A percentile compares a stretch with the other conserved stretches of the same genome.
phyloP scores from a whole-genome alignment of 164 flowering plant species.

The Annona squamosa region DNA sequence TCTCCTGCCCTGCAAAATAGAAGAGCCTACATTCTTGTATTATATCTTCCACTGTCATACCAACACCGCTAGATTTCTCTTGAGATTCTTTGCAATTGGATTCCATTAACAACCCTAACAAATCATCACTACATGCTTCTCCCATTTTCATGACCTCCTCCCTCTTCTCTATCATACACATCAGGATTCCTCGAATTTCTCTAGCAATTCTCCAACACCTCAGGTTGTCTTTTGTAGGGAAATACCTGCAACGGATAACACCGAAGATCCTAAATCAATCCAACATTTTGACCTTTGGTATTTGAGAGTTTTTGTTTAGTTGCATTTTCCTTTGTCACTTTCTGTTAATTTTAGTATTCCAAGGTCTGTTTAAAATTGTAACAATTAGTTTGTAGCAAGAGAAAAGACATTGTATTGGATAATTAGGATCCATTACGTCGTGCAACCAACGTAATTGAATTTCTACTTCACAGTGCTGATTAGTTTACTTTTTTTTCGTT shows the following conservation, averaged over 20 bases:
- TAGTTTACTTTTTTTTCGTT: too few species aligned
- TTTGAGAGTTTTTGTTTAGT: neutral
- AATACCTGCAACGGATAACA: constrained; percentile 10
- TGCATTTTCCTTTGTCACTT: too few species aligned
- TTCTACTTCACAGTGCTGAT: too few species aligned
- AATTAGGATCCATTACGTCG: too few species aligned
- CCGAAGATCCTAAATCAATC: neutral
- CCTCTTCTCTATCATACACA: constrained; percentile 6
- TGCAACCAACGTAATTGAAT: too few species aligned
- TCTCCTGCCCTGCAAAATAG: constrained; percentile 42
- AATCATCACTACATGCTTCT: neutral
- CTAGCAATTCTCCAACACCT: constrained; percentile 18
- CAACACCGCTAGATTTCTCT: neutral
- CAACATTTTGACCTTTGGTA: neutral
- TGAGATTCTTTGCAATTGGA: constrained; percentile 4
- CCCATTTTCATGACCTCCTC: constrained; percentile 7
- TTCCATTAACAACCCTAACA: constrained; percentile 5
- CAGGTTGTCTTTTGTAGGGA: constrained; percentile 20
- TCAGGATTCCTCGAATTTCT: constrained; percentile 4
- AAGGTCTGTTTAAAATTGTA: too few species aligned
- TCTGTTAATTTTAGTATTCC: too few species aligned
- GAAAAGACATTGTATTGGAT: too few species aligned
- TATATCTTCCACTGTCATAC: constrained; percentile 33
- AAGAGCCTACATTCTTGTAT: constrained; percentile 36
- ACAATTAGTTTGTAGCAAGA: too few species aligned